Conservation (phyloP, 1,284 basidiomycete species). For the Farysia itapuensis region DNA sequence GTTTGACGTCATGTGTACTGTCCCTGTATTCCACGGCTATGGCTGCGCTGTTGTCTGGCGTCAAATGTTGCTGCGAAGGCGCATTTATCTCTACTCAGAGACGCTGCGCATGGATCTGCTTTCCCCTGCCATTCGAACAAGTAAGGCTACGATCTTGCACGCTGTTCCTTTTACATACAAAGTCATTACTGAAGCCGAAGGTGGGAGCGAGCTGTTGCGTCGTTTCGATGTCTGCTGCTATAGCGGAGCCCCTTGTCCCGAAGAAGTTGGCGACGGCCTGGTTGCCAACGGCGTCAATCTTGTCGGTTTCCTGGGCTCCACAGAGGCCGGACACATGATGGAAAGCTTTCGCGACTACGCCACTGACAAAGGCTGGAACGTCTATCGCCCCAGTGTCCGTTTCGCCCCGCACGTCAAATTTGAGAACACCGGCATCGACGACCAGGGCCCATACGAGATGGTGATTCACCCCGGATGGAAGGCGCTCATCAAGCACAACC, state of each 20-base stretch:
- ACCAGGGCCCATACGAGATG: constrained; percentile 63
- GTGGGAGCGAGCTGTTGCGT: constrained; percentile 63
- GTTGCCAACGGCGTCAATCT: constrained; percentile 66
- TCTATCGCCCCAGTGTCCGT: constrained; percentile 61
- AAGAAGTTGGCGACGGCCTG: constrained; percentile 67
- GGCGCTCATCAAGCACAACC: constrained; percentile 64
- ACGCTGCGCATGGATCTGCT: constrained; percentile 15
- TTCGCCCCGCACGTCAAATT: constrained; percentile 15
- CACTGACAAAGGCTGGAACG: constrained; percentile 69
- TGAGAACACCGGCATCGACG: constrained; percentile 15
- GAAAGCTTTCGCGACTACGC: constrained; percentile 65
- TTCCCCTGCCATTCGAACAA: constrained; percentile 2
- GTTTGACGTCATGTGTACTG: constrained; percentile 15
- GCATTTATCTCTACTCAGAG: constrained; percentile 18
- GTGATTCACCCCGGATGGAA: constrained; percentile 67
- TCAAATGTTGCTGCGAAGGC: constrained; percentile 8
- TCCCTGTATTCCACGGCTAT: constrained; percentile 35
- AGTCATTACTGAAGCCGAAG: constrained; percentile 66
- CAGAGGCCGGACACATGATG: constrained; percentile 60
- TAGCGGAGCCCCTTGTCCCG: constrained; percentile 61
- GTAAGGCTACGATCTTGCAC: constrained; percentile 40
- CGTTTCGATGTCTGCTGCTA: constrained; percentile 65
- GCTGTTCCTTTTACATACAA: constrained; percentile 63
- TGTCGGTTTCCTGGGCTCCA: constrained; percentile 65
- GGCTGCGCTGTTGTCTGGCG: constrained; percentile 23